Percentiles rank a stretch among this genome's conserved stretches.
These are phyloP conservation scores for Bipolaris sorokiniana DNA, from an alignment of 2,329 filamentous ascomycete species.

Conservation along the genomic window DNA sequence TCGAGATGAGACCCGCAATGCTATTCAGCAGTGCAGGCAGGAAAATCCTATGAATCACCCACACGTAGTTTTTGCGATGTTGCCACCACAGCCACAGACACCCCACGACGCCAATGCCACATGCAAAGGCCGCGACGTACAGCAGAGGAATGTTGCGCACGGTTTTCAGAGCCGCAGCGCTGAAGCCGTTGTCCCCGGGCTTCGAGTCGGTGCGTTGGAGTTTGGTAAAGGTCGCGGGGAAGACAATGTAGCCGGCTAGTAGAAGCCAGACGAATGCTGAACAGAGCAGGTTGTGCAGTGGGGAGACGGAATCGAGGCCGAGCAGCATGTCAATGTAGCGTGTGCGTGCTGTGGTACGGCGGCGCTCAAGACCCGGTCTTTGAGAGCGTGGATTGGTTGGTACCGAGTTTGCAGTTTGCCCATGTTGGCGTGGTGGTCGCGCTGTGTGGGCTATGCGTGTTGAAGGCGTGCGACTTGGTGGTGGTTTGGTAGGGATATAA, in stretches of 20 bases:
- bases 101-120: constrained; percentile 51
- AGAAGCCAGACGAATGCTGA: constrained; percentile 58
- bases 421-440: constrained; percentile 1
- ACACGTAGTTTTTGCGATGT: constrained; percentile 60
- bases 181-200: constrained; percentile 10
- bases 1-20: constrained; percentile 58
- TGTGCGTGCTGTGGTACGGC: constrained; percentile 36
- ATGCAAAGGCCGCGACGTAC: constrained; percentile 54
- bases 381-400: constrained; percentile 4
- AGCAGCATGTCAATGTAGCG: constrained; percentile 54
- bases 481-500: neutral
- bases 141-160: constrained; percentile 51
- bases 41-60: constrained; percentile 61
- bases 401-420: neutral
- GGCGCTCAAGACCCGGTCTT: constrained; percentile 28
- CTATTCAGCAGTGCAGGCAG: constrained; percentile 54
- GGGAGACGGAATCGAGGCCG: constrained; percentile 55
- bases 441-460: constrained; percentile 26
- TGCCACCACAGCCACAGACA: constrained; percentile 54
- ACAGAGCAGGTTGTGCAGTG: constrained; percentile 56
- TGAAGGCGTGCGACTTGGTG: constrained; percentile 21
- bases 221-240: constrained; percentile 60
- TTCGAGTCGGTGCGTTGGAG: constrained; percentile 44
- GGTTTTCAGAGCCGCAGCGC: constrained; percentile 41
- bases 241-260: constrained; percentile 60